Evolutionary conservation across 371 early-diverging fungal genomes (phyloP), one percentile per base, ranked within the genome.

Genomic region (Mucor lusitanicus): DNA sequence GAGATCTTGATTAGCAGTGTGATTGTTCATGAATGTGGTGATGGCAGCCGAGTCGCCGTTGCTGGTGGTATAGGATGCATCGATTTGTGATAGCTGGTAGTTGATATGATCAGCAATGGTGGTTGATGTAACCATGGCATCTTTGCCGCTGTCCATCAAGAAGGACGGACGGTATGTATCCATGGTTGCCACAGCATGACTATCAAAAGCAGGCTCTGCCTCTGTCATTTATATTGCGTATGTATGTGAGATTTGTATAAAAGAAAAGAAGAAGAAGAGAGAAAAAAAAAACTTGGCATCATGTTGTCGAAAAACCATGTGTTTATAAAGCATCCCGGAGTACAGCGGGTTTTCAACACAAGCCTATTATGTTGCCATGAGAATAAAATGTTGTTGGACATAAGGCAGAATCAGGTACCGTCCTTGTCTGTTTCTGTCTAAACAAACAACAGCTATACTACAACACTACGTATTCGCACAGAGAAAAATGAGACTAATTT

Each of bases 41-140:
- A 65, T 59, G 12, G 65, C 30, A n/a, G 65, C 56, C 19, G 57
- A 39, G 19, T 44, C 46, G 27, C 2, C 28, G 44, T 6, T 44
- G 25, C 27, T 39, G 13, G 27, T 35, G 12, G 46, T 59, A 44
- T 67, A 67, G 6, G 63, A 39, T 42, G 67, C 40, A 44, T 67
- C 67, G 13, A 61, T 32, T 57, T 70, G 65, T 1, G 70, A 64
- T 39, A 70, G 30, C 35, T 65, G 61, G 27, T 61, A 65, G 39
- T 70, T 61, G n/a, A 70, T 70, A 57, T 70, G 70, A 42, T 70
- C 65, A n/a, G 70, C 70, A 12, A 67, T 67, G 5, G 64, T 30
- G 1, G 67, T 32, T 4, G 65, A 33, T 6, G 55, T 55, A 1
- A 15, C n/a, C n/a, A 67, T 44, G 23, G 69, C 3, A 46, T 68